These are phyloP conservation scores for Lithospermum erythrorhizon DNA, from an alignment of 257 asterid species.

Conservation along the genomic window DNA sequence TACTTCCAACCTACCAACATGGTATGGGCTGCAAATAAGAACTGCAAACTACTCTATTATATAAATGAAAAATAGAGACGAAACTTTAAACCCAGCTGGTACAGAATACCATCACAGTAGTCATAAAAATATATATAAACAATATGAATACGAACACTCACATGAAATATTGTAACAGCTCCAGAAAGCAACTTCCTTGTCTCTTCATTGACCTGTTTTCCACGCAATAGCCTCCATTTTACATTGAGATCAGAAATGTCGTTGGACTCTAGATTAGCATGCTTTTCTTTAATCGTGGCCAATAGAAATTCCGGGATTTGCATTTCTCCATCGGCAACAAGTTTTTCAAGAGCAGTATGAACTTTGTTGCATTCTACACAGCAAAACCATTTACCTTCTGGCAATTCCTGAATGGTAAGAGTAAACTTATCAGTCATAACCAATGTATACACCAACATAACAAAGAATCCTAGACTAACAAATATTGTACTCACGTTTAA, in stretches of 20 bases:
- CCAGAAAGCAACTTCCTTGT: slow-evolving; percentile 54
- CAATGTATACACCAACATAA: background rate
- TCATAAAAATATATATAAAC: background rate
- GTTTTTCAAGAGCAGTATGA: slow-evolving; percentile 42
- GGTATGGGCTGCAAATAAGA: too few relatives aligned
- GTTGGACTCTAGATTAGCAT: slow-evolving; percentile 22
- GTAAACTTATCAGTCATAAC: background rate
- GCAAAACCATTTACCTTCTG: slow-evolving; percentile 81
- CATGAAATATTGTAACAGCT: slow-evolving; percentile 68
- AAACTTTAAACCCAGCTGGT: background rate
- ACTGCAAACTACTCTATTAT: too few relatives aligned
- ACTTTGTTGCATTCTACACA: slow-evolving; percentile 43
- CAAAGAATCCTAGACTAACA: background rate
- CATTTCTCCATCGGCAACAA: slow-evolving; percentile 48
- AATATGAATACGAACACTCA: slow-evolving; percentile 20
- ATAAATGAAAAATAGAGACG: background rate
- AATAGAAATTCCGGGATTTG: slow-evolving; percentile 44
- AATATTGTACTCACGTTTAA: slow-evolving; percentile 36
- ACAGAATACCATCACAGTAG: too few relatives aligned
- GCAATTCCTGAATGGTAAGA: slow-evolving; percentile 39
- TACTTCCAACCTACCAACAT: too few relatives aligned
- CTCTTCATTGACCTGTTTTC: slow-evolving; percentile 46
- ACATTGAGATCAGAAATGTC: slow-evolving; percentile 30
- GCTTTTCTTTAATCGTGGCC: slow-evolving; percentile 39
- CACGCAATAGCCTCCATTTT: slow-evolving; percentile 72